Evolutionary conservation across 345 rosid species (phyloP).

Genomic region (Populus euphratica): DNA sequence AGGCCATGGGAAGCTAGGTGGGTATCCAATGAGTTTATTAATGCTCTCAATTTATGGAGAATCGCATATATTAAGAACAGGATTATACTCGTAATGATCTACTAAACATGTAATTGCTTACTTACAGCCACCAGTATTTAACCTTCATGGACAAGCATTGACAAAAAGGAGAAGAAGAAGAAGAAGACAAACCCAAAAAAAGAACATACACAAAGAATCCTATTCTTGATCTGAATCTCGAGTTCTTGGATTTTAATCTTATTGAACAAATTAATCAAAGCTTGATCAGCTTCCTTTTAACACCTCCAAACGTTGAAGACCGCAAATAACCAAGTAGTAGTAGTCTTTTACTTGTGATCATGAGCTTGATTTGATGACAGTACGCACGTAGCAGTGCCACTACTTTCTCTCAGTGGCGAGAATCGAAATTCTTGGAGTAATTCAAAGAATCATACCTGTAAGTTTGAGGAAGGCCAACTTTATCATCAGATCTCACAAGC

Average conservation of each 20-base stretch:
- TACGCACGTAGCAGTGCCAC: too few relatives aligned
- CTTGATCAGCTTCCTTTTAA: background rate
- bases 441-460: slow-evolving; percentile 47
- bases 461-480: slow-evolving; percentile 58
- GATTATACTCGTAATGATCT: background rate
- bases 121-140: background rate
- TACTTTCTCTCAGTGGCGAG: background rate
- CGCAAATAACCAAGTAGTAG: background rate
- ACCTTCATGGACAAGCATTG: background rate
- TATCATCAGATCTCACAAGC: slow-evolving; percentile 48
- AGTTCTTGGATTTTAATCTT: background rate
- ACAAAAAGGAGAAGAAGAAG: background rate
- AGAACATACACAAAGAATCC: background rate
- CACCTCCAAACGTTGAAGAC: background rate
- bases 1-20: too few relatives aligned
- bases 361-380: too few relatives aligned
- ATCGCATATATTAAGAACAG: too few relatives aligned
- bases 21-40: too few relatives aligned
- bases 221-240: slow-evolving; percentile 4
- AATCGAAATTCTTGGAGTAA: slow-evolving; percentile 46
- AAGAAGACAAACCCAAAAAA: too few relatives aligned
- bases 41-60: too few relatives aligned
- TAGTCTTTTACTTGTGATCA: too few relatives aligned
- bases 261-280: background rate
- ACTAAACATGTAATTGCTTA: background rate